Percentiles rank a stretch among this genome's conserved stretches.
Evolutionary conservation across 306 rosid species (phyloP).

Genomic region (Medicago ruthenica): DNA sequence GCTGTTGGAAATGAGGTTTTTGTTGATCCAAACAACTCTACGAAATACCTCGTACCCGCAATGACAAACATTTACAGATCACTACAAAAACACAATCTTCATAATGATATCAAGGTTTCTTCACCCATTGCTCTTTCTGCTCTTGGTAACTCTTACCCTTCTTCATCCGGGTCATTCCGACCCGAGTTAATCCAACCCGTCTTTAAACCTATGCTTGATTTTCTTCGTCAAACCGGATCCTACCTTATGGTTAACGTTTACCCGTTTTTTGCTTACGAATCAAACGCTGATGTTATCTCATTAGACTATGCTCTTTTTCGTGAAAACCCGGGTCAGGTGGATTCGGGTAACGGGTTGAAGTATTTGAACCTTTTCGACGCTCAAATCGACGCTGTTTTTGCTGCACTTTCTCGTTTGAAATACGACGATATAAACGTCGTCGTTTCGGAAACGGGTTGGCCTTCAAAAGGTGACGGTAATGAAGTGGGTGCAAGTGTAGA

Average conservation of each 20-base stretch:
- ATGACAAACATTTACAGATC: slow-evolving; percentile 88
- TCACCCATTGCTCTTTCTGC: slow-evolving; percentile 94
- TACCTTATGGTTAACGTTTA: slow-evolving; percentile 92
- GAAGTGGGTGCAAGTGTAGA: slow-evolving; percentile 81
- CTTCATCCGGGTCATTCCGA: slow-evolving; percentile 89
- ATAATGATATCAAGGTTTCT: slow-evolving; percentile 71
- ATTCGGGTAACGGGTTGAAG: slow-evolving; percentile 79
- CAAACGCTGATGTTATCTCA: slow-evolving; percentile 84
- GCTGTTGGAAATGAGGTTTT: slow-evolving; percentile 97
- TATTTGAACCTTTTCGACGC: slow-evolving; percentile 88
- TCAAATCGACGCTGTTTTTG: slow-evolving; percentile 93
- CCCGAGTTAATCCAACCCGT: slow-evolving; percentile 71
- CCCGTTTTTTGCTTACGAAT: slow-evolving; percentile 94
- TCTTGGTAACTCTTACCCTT: slow-evolving; percentile 80
- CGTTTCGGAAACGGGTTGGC: slow-evolving; percentile 93
- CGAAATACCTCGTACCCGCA: slow-evolving; percentile 81
- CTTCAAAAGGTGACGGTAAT: slow-evolving; percentile 74
- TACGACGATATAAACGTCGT: slow-evolving; percentile 74
- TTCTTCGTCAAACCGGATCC: slow-evolving; percentile 81
- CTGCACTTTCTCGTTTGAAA: slow-evolving; percentile 72
- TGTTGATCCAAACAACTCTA: slow-evolving; percentile 74
- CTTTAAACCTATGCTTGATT: slow-evolving; percentile 74
- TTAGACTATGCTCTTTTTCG: slow-evolving; percentile 84
- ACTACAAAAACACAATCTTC: slow-evolving; percentile 60
- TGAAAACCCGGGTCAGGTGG: slow-evolving; percentile 77